phyloP scores from a whole-genome alignment of 371 early-diverging fungal genomes.

The Mucor piriformis region DNA sequence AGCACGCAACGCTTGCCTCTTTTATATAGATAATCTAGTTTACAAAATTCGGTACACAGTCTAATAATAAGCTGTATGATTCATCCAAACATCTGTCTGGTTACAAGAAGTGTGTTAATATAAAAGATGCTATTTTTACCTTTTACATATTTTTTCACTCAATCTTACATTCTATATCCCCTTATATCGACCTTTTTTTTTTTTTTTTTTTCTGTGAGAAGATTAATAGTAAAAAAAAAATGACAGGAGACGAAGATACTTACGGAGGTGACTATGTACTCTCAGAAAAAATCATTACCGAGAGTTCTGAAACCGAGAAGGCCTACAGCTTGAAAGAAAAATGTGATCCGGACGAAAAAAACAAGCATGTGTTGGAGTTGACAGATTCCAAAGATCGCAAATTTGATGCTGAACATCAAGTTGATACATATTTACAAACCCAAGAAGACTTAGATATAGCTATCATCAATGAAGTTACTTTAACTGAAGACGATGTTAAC shows the following conservation, averaged over 20 bases:
- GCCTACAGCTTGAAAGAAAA: no score
- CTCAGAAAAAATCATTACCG: constrained; percentile 1
- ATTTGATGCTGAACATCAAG: not conserved
- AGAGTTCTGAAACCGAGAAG: constrained; percentile 1
- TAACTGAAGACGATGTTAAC: constrained; percentile 40
- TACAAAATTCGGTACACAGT: no score
- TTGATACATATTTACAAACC: not conserved
- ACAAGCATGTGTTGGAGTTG: not conserved
- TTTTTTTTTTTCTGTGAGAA: no score
- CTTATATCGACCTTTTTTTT: no score
- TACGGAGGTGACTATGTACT: not conserved
- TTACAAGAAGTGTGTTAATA: no score
- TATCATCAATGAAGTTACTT: constrained; percentile 39
- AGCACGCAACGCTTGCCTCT: no score
- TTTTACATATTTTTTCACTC: no score
- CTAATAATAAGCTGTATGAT: no score
- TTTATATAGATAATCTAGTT: no score
- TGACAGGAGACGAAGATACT: not conserved
- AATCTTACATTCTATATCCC: no score
- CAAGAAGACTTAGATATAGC: constrained; percentile 25
- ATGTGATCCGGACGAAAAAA: not conserved
- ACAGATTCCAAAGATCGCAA: not conserved
- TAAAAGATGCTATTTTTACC: no score
- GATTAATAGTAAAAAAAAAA: not conserved
- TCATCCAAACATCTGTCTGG: no score